These are phyloP conservation scores for Phlebiopsis flavidoalba DNA, from an alignment of 768 basidiomycete genomes.

Conservation along the genomic window DNA sequence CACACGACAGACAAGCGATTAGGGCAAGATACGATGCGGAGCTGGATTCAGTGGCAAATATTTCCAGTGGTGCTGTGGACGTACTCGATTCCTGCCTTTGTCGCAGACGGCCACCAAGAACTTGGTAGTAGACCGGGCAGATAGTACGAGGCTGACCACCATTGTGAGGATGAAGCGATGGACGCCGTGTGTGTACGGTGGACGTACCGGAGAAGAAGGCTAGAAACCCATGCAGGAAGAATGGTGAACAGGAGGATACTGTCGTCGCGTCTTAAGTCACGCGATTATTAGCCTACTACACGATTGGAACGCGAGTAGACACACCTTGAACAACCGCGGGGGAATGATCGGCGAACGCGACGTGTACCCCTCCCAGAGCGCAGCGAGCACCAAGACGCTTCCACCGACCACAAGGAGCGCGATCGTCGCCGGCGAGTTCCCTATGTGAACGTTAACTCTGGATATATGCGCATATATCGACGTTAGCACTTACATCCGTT, in stretches of 20 bases:
- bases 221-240: constrained; percentile 30
- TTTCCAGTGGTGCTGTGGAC: neutral
- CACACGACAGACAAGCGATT: constrained; percentile 22
- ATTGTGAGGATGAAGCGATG: neutral
- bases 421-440: constrained; percentile 29
- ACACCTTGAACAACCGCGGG: constrained; percentile 32
- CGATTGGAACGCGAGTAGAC: neutral
- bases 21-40: constrained; percentile 30
- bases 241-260: constrained; percentile 24
- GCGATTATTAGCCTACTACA: neutral
- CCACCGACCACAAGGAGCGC: constrained; percentile 31
- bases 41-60: neutral
- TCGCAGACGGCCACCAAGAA: constrained; percentile 34
- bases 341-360: constrained; percentile 33
- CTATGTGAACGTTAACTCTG: constrained; percentile 4
- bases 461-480: neutral
- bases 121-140: constrained; percentile 39
- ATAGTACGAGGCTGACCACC: constrained; percentile 25
- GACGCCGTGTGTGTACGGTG: neutral
- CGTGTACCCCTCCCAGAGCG: constrained; percentile 31
- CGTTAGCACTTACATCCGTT: constrained; percentile 21
- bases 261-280: constrained; percentile 33
- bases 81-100: constrained; percentile 27
- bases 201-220: constrained; percentile 28
- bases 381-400: constrained; percentile 24